Evolutionary conservation across 495 filamentous ascomycete species (phyloP).

Genomic region (Elasticomyces elasticus): DNA sequence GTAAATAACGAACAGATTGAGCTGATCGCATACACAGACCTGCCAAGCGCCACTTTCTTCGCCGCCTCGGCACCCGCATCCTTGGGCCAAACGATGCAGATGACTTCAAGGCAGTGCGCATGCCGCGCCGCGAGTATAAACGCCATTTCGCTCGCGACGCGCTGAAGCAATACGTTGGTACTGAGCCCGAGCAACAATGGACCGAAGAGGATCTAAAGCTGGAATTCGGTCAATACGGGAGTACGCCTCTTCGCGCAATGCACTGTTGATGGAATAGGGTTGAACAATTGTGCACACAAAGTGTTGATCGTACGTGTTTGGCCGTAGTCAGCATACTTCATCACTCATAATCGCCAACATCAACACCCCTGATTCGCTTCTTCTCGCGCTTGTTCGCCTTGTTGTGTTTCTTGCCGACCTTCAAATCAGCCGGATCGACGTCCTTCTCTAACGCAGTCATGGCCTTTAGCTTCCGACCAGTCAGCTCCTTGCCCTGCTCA

Average conservation of each 20-base stretch:
- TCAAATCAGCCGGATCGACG: constrained; percentile 73
- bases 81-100: neutral
- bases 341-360: neutral
- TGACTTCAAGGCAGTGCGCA: constrained; percentile 11
- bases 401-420: constrained; percentile 82
- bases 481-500: constrained; percentile 73
- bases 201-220: no score
- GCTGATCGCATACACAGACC: constrained; percentile 1
- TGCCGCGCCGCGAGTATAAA: constrained; percentile 18
- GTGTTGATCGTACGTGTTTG: no score
- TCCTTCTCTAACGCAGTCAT: constrained; percentile 80
- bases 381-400: constrained; percentile 38
- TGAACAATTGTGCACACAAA: no score
- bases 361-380: neutral
- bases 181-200: constrained; percentile 17
- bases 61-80: constrained; percentile 4
- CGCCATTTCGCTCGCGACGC: constrained; percentile 10
- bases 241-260: no score
- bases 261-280: no score
- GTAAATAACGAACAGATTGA: neutral
- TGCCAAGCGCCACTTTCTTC: constrained; percentile 1
- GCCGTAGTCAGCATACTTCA: no score
- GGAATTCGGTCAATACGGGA: no score
- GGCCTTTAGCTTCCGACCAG: constrained; percentile 71
- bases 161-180: constrained; percentile 11